These are phyloP conservation scores for Closterium sp. DNA, from an alignment of 139 green algal genomes.

Conservation along the genomic window DNA sequence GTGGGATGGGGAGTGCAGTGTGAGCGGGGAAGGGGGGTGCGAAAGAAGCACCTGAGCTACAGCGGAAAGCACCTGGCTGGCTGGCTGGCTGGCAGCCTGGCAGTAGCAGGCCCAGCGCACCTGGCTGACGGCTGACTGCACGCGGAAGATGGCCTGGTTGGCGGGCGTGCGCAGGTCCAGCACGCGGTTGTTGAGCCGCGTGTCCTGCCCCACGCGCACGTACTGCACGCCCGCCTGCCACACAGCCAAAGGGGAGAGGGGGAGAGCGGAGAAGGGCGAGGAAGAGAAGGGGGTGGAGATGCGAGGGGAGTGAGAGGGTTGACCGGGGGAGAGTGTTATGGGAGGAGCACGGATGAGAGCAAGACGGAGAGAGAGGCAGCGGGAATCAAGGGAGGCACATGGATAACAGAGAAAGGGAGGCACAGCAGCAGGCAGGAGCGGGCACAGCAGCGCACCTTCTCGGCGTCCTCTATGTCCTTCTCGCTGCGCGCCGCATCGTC, in stretches of 20 bases:
- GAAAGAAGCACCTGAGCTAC: background rate
- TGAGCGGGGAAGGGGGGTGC: background rate
- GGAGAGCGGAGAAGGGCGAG: background rate
- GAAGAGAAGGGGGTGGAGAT: background rate
- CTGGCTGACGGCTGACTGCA: constrained; percentile 85
- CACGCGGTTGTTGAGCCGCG: constrained; percentile 83
- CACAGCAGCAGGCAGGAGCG: background rate
- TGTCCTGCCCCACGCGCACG: constrained; percentile 81
- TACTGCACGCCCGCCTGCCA: constrained; percentile 68
- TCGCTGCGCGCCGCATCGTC: constrained; percentile 51
- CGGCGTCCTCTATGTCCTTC: constrained; percentile 39
- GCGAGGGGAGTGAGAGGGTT: background rate
- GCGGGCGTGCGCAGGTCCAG: constrained; percentile 95
- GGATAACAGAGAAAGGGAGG: background rate
- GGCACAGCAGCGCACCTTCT: constrained; percentile 16
- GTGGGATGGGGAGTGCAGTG: background rate
- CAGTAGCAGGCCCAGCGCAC: constrained; percentile 44
- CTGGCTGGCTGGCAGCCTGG: background rate
- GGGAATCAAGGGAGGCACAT: background rate
- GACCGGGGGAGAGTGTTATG: background rate
- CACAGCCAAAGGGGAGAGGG: background rate
- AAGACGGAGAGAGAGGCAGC: background rate
- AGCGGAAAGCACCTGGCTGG: background rate
- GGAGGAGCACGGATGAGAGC: background rate
- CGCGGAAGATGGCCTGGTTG: constrained; percentile 94